These are phyloP conservation scores for Neofusicoccum cordaticola DNA, from an alignment of 2,329 filamentous ascomycete species.

Conservation along the genomic window DNA sequence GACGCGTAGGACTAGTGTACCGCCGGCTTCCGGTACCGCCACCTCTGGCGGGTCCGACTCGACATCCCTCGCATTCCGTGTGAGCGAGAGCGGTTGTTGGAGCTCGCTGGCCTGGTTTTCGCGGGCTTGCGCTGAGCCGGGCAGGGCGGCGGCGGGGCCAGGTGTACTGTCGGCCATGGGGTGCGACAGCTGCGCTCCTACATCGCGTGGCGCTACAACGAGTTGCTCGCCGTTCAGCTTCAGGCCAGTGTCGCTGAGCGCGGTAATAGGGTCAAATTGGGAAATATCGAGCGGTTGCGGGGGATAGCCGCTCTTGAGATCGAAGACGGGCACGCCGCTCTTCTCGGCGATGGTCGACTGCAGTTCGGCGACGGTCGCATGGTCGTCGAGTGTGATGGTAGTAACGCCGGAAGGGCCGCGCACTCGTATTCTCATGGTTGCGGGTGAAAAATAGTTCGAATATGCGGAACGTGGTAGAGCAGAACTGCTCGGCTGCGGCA, in stretches of 20 bases:
- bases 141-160: constrained; percentile 24
- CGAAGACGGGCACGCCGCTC: constrained; percentile 65
- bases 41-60: constrained; percentile 62
- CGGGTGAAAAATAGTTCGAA: constrained; percentile 21
- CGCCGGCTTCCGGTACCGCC: constrained; percentile 54
- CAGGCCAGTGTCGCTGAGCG: constrained; percentile 56
- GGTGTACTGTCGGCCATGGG: constrained; percentile 26
- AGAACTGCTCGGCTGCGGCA: neutral
- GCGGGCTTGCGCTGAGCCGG: constrained; percentile 16
- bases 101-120: constrained; percentile 10
- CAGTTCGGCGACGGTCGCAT: constrained; percentile 63
- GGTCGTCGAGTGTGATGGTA: constrained; percentile 65
- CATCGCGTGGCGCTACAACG: constrained; percentile 55
- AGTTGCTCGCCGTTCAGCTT: constrained; percentile 68
- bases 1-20: constrained; percentile 71
- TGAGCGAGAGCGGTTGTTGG: constrained; percentile 37
- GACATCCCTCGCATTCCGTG: constrained; percentile 42
- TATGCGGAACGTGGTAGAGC: neutral
- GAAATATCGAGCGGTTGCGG: constrained; percentile 66
- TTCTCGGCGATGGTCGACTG: constrained; percentile 59
- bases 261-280: constrained; percentile 48
- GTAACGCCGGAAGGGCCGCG: constrained; percentile 72
- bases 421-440: constrained; percentile 69
- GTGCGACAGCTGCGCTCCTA: constrained; percentile 21
- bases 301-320: constrained; percentile 83